Conservation (phyloP, 2,329 filamentous ascomycete species). For the Beauveria scarabaeidicola region DNA sequence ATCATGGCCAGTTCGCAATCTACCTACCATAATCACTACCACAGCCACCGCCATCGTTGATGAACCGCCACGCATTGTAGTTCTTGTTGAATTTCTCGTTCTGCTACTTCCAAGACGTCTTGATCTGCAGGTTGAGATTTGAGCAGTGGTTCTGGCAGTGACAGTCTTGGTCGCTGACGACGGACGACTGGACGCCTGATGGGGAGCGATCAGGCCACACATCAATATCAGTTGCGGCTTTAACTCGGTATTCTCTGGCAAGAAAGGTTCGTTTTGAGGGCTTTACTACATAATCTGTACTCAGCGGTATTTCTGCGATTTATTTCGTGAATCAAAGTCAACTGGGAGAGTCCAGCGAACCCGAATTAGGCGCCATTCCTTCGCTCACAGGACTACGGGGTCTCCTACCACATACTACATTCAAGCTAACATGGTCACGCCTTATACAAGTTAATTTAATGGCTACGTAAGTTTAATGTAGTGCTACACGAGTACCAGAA, state of each 20-base stretch:
- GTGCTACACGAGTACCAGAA: too few species aligned
- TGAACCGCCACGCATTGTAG: background rate
- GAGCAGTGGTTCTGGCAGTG: background rate
- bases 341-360: background rate
- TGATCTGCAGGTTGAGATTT: background rate
- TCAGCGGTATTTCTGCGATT: background rate
- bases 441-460: background rate
- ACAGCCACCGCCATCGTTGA: background rate
- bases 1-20: background rate
- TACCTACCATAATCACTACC: background rate
- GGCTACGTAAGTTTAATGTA: too few species aligned
- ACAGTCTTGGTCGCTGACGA: background rate
- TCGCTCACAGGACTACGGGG: background rate
- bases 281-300: too few species aligned
- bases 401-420: background rate
- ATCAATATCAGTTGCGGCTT: background rate
- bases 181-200: background rate
- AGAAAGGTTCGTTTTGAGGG: accelerated
- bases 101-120: background rate
- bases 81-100: background rate
- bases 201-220: background rate
- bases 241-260: background rate
- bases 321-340: too few species aligned
- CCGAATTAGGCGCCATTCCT: background rate
- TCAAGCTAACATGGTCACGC: background rate